Evolutionary conservation across 371 early-diverging fungal species (phyloP), one percentile per base, ranked within the genome.

Genomic region (Cladochytrium tenue): DNA sequence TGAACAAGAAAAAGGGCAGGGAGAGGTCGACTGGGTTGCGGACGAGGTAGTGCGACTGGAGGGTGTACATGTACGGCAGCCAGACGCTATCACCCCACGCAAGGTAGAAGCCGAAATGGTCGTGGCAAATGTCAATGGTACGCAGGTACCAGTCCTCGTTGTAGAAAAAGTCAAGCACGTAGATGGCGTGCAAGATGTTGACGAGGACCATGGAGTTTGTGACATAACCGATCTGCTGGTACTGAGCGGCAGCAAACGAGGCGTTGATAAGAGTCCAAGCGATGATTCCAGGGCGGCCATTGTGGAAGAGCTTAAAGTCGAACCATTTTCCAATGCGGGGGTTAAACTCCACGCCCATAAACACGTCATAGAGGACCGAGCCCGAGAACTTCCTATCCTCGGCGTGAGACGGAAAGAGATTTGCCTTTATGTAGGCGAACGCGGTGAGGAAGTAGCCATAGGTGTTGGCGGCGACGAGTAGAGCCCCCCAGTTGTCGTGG

Each of bases 131-230:
- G 76, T 78, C 85, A 63, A 91, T 90, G 58, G 92, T 92, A 51
- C 90, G 69, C 58, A 92, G 78, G 76, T 92, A 92, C 92, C 92
- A 92, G 77, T 92, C 91, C 81, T 92, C 92, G 75, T 88, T 78
- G 76, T 80, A 82, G 81, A 92, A 92, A 71, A 89, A 92, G 78
- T 92, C 92, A 43, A 90, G 51, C 34, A 92, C 91, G 64, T 92
- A 92, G 62, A 85, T 75, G 28, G 81, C 80, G 69, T 92, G 91
- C 67, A 92, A 69, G 56, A 87, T 53, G 79, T 88, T 91, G 66
- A 92, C 64, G 25, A 90, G 74, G 31, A 89, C 66, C 90, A 92
- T 90, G 32, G 88, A 88, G 80, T 92, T 90, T 65, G 90, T 89
- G 51, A 92, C 83, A 69, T 87, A 87, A 32, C 90, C 90, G 53